Conservation (phyloP, 805 yeast species). For the Metschnikowia noctiluminum region DNA sequence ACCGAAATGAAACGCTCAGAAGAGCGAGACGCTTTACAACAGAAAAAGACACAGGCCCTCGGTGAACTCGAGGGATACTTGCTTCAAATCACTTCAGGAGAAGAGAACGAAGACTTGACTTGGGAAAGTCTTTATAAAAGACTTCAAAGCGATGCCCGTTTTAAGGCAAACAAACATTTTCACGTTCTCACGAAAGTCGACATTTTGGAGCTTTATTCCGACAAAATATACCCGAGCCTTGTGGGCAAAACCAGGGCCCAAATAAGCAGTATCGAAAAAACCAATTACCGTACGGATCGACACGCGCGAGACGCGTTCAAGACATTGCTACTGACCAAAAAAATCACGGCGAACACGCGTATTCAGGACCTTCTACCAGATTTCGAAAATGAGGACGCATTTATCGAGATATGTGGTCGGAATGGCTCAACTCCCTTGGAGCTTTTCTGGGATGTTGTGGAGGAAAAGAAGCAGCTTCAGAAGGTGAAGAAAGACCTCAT, state of each 20-base stretch:
- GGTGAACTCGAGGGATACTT: constrained; percentile 52
- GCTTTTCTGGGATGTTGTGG: constrained; percentile 69
- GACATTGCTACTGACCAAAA: constrained; percentile 38
- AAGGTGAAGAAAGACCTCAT: constrained; percentile 60
- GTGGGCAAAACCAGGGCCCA: constrained; percentile 21
- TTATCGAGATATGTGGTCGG: constrained; percentile 63
- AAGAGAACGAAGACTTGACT: constrained; percentile 23
- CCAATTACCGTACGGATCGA: constrained; percentile 56
- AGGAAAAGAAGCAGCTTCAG: constrained; percentile 54
- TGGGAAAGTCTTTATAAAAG: constrained; percentile 40
- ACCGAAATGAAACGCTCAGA: constrained; percentile 36
- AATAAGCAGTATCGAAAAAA: constrained; percentile 25
- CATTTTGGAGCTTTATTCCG: constrained; percentile 50
- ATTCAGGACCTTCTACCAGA: constrained; percentile 56
- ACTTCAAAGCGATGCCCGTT: constrained; percentile 47
- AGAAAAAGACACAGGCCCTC: constrained; percentile 46
- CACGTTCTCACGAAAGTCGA: constrained; percentile 53
- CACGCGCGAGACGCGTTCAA: constrained; percentile 62
- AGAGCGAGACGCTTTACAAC: constrained; percentile 22
- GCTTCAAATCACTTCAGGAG: constrained; percentile 29
- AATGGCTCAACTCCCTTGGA: constrained; percentile 77
- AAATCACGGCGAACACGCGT: constrained; percentile 45
- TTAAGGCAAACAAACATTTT: constrained; percentile 58
- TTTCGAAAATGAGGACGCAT: constrained; percentile 55
- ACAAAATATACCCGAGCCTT: constrained; percentile 29